Evolutionary conservation across 2,329 filamentous ascomycete species (phyloP).

Genomic region (Chaetoscypha palmicola): DNA sequence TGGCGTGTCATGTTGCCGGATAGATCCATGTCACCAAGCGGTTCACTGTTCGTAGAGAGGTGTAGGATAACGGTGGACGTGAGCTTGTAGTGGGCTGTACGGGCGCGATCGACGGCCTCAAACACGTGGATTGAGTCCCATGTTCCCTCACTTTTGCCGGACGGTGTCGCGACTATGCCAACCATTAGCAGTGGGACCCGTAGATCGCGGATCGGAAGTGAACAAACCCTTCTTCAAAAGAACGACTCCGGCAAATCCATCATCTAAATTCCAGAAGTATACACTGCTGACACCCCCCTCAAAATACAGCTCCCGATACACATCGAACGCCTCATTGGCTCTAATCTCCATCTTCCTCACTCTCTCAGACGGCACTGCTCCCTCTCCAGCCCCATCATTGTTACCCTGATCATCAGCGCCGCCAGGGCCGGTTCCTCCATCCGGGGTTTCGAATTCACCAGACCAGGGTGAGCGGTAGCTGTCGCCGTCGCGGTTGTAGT

Average conservation of each 20-base stretch:
- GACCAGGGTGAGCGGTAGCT: slow-evolving; percentile 98
- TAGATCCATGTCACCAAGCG: slow-evolving; percentile 80
- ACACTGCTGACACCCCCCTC: slow-evolving; percentile 94
- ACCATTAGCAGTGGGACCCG: not conserved
- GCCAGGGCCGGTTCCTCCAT: slow-evolving; percentile 56
- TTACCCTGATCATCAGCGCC: slow-evolving; percentile 43
- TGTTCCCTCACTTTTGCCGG: slow-evolving; percentile 63
- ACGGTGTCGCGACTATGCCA: slow-evolving; percentile 54
- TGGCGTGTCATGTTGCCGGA: slow-evolving; percentile 98
- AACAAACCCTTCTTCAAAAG: slow-evolving; percentile 82
- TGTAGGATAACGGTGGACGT: slow-evolving; percentile 95
- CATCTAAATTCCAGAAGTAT: slow-evolving; percentile 97
- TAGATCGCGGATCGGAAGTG: not conserved
- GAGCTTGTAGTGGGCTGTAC: slow-evolving; percentile 92
- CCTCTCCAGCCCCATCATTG: slow-evolving; percentile 61
- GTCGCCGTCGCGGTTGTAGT: slow-evolving; percentile 99
- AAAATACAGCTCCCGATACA: slow-evolving; percentile 94
- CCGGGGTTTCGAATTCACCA: slow-evolving; percentile 92
- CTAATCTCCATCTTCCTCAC: slow-evolving; percentile 90
- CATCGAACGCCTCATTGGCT: slow-evolving; percentile 93
- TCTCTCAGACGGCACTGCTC: slow-evolving; percentile 80
- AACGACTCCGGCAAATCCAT: slow-evolving; percentile 94
- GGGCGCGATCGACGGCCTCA: slow-evolving; percentile 86
- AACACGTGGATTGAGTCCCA: slow-evolving; percentile 99
- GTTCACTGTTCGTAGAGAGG: slow-evolving; percentile 60